Percentiles rank a stretch among this genome's conserved stretches.
phyloP scores from a whole-genome alignment of 176 grass and related monocot species.

The Saccharum spontaneum region DNA sequence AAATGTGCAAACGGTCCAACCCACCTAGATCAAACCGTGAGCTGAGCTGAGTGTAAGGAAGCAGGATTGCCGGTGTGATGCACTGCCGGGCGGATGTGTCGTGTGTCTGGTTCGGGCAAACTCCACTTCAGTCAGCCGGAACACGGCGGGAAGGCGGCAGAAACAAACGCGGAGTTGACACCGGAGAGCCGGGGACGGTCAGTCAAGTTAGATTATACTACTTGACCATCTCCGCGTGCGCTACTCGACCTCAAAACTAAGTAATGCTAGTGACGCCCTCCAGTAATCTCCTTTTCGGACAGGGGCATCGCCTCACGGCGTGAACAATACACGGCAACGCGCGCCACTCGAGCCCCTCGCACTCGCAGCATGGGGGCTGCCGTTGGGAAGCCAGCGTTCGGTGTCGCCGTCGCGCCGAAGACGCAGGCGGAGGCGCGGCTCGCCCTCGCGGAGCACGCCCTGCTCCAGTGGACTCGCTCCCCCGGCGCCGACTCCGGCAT shows the following conservation, averaged over 20 bases:
- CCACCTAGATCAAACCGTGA: too few species aligned
- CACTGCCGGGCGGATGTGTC: too few species aligned
- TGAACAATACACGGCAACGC: background rate
- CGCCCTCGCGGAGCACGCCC: background rate
- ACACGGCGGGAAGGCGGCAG: background rate
- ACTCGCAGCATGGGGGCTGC: conserved; percentile 2
- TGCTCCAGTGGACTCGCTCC: conserved; percentile 21
- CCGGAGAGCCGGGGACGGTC: too few species aligned
- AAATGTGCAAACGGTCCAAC: too few species aligned
- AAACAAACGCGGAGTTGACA: background rate
- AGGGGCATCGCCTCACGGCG: background rate
- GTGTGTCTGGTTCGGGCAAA: too few species aligned
- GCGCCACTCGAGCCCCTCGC: background rate
- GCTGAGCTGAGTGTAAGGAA: too few species aligned
- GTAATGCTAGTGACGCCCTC: background rate
- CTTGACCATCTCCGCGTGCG: background rate
- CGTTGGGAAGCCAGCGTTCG: conserved; percentile 5
- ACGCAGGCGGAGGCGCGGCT: conserved; percentile 11
- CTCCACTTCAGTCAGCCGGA: background rate
- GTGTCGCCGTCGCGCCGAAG: background rate
- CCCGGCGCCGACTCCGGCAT: conserved; percentile 15
- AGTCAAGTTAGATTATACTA: background rate
- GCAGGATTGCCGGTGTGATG: too few species aligned
- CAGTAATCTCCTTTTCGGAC: background rate
- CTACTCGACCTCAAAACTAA: background rate